These are phyloP conservation scores for Puccinia novopanici DNA, from an alignment of 1,284 basidiomycete genomes.

Conservation along the genomic window DNA sequence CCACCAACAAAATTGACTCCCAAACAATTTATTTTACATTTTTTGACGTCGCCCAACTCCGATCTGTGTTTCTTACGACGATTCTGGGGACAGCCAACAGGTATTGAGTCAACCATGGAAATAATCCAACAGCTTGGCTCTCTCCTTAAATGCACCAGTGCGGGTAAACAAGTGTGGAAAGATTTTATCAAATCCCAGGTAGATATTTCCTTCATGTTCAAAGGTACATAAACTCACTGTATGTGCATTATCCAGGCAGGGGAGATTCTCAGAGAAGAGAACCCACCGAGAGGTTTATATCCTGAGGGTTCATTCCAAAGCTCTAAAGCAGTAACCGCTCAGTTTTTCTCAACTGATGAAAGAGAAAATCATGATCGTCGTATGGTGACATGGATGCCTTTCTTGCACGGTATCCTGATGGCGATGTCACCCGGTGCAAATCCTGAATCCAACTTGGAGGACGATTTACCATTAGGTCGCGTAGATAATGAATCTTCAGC, in stretches of 20 bases:
- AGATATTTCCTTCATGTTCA: not conserved
- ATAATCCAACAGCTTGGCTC: not conserved
- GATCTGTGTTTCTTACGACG: slow-evolving; percentile 5
- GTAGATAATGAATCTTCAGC: too few relatives aligned
- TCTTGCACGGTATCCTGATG: not conserved
- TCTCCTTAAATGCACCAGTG: not conserved
- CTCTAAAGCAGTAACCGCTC: not conserved
- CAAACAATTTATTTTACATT: not conserved
- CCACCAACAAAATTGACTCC: not conserved
- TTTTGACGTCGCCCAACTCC: not conserved
- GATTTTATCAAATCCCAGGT: not conserved
- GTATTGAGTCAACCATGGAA: not conserved
- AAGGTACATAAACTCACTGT: not conserved
- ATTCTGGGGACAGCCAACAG: not conserved
- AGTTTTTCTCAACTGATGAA: not conserved
- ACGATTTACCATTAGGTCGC: too few relatives aligned
- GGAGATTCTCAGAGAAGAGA: not conserved
- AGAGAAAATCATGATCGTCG: not conserved
- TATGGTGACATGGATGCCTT: too few relatives aligned
- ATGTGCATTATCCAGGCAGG: not conserved
- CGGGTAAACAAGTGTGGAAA: not conserved
- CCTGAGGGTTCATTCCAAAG: not conserved
- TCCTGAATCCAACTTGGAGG: too few relatives aligned
- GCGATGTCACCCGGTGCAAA: too few relatives aligned
- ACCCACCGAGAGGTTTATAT: not conserved